Conservation (phyloP, 371 early-diverging fungal genomes). For the Mucor sp. region DNA sequence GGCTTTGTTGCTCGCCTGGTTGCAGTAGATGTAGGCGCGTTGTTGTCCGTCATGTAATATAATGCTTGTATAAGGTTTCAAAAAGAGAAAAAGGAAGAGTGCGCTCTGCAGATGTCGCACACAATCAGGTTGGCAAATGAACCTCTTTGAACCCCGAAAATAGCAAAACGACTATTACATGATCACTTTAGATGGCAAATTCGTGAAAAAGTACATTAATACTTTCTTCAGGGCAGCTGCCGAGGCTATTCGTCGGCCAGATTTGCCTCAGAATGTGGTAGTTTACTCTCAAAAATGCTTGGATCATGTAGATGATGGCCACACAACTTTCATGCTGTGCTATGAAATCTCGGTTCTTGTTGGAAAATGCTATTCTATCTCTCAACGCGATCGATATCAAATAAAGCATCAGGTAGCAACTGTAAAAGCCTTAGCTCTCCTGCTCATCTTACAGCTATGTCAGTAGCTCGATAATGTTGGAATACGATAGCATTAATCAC, state of each 20-base stretch:
- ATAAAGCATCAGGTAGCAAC: background rate
- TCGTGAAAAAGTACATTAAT: too few relatives aligned
- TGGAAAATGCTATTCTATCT: background rate
- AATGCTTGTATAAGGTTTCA: background rate
- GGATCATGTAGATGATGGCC: background rate
- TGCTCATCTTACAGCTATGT: background rate
- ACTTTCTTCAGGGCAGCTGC: too few relatives aligned
- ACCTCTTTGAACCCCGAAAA: background rate
- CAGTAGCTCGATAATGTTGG: background rate
- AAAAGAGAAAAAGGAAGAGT: background rate
- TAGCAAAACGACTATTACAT: background rate
- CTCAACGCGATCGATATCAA: too few relatives aligned
- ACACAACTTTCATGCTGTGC: background rate
- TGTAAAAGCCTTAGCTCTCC: background rate
- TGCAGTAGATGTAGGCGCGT: background rate
- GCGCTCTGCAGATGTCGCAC: background rate
- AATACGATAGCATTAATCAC: background rate
- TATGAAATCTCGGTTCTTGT: background rate
- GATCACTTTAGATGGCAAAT: background rate
- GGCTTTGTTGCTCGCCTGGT: constrained; percentile 7
- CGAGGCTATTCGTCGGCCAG: too few relatives aligned
- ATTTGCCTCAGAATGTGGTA: background rate
- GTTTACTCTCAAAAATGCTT: background rate
- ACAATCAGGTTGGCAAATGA: background rate
- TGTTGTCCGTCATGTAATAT: constrained; percentile 7